phyloP scores from a whole-genome alignment of 1,284 basidiomycete species.

The Leccinum subrobustum region DNA sequence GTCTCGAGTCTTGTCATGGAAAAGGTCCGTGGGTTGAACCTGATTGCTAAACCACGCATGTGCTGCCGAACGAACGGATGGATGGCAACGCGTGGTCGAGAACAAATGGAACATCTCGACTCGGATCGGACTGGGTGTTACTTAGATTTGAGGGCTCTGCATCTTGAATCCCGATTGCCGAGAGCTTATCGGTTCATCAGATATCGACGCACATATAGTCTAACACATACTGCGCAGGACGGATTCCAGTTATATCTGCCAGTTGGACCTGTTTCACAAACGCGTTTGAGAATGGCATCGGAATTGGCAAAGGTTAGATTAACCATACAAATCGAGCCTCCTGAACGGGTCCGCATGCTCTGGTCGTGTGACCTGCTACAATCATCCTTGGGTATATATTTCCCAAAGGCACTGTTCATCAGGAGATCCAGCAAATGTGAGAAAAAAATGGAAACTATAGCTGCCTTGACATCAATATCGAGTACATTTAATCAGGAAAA shows the following conservation, averaged over 20 bases:
- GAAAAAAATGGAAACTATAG: not conserved
- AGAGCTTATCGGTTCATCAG: not conserved
- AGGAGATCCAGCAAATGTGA: not conserved
- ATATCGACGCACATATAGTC: not conserved
- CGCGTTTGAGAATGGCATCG: not conserved
- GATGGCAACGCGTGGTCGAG: not conserved
- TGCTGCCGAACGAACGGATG: not conserved
- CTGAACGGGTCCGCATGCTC: not conserved
- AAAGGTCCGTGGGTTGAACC: not conserved
- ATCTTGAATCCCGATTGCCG: not conserved
- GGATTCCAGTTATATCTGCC: not conserved
- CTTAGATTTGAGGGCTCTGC: not conserved
- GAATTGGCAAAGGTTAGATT: not conserved
- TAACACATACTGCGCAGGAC: not conserved
- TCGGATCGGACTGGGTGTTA: not conserved
- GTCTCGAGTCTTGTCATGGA: not conserved
- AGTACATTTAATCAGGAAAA: not conserved
- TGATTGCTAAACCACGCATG: not conserved
- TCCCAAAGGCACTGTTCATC: not conserved
- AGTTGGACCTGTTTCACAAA: not conserved
- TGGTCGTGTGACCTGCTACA: not conserved
- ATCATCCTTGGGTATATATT: not conserved
- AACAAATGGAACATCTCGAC: not conserved
- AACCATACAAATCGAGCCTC: not conserved
- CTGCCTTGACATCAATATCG: not conserved